Conservation (phyloP, 306 rosid genomes). For the Quercus berberidifolia region DNA sequence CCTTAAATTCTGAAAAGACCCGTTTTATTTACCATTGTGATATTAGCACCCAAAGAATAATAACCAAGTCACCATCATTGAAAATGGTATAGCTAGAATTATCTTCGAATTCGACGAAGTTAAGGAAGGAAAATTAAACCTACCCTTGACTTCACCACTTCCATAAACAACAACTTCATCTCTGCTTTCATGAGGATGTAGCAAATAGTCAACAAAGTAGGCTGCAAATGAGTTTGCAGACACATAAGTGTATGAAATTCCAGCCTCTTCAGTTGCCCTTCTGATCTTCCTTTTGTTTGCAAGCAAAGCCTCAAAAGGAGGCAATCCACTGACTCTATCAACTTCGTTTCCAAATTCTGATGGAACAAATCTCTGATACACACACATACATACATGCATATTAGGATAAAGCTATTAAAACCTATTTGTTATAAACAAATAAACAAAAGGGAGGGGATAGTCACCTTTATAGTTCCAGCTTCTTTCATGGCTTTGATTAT, state of each 20-base stretch:
- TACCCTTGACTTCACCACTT: constrained; percentile 36
- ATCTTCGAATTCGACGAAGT: too few relatives aligned
- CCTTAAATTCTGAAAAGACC: too few relatives aligned
- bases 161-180: constrained; percentile 34
- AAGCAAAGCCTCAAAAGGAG: constrained; percentile 35
- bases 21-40: too few relatives aligned
- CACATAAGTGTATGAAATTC: constrained; percentile 31
- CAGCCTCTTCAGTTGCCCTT: constrained; percentile 44
- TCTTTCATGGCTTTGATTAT: constrained; percentile 44
- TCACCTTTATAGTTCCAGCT: constrained; percentile 44
- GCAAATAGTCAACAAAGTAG: constrained; percentile 29
- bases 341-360: constrained; percentile 42
- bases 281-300: constrained; percentile 41
- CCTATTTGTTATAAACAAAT: too few relatives aligned
- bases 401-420: too few relatives aligned
- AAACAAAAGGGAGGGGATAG: background rate
- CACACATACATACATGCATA: too few relatives aligned
- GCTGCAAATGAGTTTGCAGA: constrained; percentile 40
- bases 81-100: too few relatives aligned
- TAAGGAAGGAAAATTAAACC: too few relatives aligned
- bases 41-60: too few relatives aligned
- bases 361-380: constrained; percentile 42
- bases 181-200: constrained; percentile 26
- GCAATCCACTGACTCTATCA: constrained; percentile 32
- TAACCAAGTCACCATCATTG: too few relatives aligned